These are phyloP conservation scores for Phytophthora fragariaefolia DNA, from an alignment of 352 stramenopile species.

Conservation along the genomic window DNA sequence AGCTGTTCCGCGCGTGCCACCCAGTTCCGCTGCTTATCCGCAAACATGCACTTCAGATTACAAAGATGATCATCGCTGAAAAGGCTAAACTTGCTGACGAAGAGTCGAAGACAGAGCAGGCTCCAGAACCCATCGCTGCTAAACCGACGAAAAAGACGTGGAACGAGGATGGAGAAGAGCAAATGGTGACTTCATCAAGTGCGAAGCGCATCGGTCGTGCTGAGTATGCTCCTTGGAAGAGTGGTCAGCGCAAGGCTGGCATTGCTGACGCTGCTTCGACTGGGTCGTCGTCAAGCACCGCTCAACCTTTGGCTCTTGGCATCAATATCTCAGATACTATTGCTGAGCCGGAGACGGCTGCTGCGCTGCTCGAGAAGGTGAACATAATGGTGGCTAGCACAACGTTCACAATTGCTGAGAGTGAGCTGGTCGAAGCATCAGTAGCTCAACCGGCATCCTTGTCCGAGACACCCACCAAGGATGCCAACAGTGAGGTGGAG, in stretches of 20 bases:
- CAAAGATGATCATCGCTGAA: slow-evolving; percentile 63
- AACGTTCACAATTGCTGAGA: slow-evolving; percentile 65
- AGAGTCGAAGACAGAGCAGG: slow-evolving; percentile 32
- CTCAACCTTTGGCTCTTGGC: slow-evolving; percentile 31
- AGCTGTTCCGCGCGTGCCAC: slow-evolving; percentile 80
- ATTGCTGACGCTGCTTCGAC: slow-evolving; percentile 16
- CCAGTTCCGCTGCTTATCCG: slow-evolving; percentile 79
- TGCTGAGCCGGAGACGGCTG: slow-evolving; percentile 19
- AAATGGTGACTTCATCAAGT: slow-evolving; percentile 26
- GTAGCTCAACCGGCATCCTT: slow-evolving; percentile 5
- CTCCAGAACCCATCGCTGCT: not conserved
- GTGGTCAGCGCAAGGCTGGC: slow-evolving; percentile 62
- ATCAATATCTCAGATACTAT: slow-evolving; percentile 10
- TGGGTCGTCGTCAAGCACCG: slow-evolving; percentile 17
- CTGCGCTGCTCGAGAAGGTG: slow-evolving; percentile 53
- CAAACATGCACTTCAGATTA: slow-evolving; percentile 79
- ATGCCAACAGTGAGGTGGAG: slow-evolving; percentile 7
- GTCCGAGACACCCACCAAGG: slow-evolving; percentile 14
- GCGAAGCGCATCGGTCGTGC: slow-evolving; percentile 46
- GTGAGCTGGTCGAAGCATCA: slow-evolving; percentile 25
- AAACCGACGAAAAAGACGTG: slow-evolving; percentile 44
- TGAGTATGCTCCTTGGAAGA: slow-evolving; percentile 67
- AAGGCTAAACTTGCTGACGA: slow-evolving; percentile 51
- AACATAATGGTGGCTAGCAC: slow-evolving; percentile 63
- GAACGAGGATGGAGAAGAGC: slow-evolving; percentile 41